Conservation (phyloP, 139 green algal species). For the Coccomyxa sp. region DNA sequence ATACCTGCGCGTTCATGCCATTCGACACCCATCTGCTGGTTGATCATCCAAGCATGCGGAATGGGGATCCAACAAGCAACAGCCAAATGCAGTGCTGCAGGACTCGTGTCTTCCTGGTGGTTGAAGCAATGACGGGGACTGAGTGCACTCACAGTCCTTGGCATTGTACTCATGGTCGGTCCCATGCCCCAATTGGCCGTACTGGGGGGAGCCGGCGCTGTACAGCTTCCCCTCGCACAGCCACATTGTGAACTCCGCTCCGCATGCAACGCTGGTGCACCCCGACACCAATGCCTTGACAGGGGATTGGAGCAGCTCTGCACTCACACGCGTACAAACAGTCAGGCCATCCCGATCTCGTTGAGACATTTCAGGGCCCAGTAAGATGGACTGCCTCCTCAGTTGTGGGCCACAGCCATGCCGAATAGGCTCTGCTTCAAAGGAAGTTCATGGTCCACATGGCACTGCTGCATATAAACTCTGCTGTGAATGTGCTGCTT, state of each 20-base stretch:
- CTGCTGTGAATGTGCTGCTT: not conserved
- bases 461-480: not conserved
- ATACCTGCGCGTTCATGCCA: too few relatives aligned
- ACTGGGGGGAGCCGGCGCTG: slow-evolving; percentile 72
- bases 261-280: slow-evolving; percentile 60
- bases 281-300: slow-evolving; percentile 45
- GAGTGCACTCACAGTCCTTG: slow-evolving; percentile 59
- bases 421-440: not conserved
- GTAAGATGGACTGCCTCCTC: not conserved
- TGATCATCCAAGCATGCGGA: too few relatives aligned
- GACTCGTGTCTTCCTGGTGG: not conserved
- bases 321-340: not conserved
- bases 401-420: not conserved
- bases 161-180: slow-evolving; percentile 86
- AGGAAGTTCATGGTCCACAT: not conserved
- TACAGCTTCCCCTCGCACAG: slow-evolving; percentile 39
- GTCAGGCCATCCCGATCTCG: not conserved
- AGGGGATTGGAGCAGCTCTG: slow-evolving; percentile 51
- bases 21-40: not conserved
- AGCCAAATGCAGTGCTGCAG: not conserved
- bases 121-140: not conserved
- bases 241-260: slow-evolving; percentile 91
- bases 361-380: not conserved
- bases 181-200: slow-evolving; percentile 91
- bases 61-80: too few relatives aligned